Evolutionary conservation across 2,329 filamentous ascomycete species (phyloP).

Genomic region (Penicillium sp.): DNA sequence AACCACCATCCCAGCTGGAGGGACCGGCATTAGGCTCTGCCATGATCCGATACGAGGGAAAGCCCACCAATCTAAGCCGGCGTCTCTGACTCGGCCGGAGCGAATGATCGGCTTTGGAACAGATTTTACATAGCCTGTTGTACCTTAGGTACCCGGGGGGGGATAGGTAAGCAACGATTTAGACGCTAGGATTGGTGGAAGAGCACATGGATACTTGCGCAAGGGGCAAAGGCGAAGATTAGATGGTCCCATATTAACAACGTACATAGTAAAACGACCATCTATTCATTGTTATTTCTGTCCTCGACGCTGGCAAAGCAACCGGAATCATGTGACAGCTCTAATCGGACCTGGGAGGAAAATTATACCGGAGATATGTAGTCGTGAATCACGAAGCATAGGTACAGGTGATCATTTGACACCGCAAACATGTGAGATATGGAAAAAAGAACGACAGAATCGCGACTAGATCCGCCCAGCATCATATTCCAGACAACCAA

Average conservation of each 20-base stretch:
- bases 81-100: constrained; percentile 4
- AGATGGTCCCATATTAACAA: not conserved
- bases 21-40: not conserved
- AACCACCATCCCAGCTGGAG: not conserved
- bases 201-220: not conserved
- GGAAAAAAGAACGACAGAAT: not conserved
- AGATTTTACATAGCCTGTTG: constrained; percentile 1
- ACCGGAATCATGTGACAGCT: not conserved
- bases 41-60: constrained; percentile 19
- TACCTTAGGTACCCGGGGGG: not conserved
- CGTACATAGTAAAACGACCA: not conserved
- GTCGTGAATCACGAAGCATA: not conserved
- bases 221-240: not conserved
- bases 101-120: constrained; percentile 3
- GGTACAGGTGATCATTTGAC: not conserved
- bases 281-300: not conserved
- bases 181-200: not conserved
- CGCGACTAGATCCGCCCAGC: constrained; percentile 1
- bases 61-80: constrained; percentile 7
- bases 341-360: not conserved
- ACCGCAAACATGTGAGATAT: not conserved
- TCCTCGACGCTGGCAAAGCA: not conserved
- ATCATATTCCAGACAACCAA: constrained; percentile 5
- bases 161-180: not conserved
- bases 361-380: not conserved